Evolutionary conservation across 345 rosid species (phyloP), one percentile per base, ranked within the genome.

Genomic region (Arabidopsis suecica): DNA sequence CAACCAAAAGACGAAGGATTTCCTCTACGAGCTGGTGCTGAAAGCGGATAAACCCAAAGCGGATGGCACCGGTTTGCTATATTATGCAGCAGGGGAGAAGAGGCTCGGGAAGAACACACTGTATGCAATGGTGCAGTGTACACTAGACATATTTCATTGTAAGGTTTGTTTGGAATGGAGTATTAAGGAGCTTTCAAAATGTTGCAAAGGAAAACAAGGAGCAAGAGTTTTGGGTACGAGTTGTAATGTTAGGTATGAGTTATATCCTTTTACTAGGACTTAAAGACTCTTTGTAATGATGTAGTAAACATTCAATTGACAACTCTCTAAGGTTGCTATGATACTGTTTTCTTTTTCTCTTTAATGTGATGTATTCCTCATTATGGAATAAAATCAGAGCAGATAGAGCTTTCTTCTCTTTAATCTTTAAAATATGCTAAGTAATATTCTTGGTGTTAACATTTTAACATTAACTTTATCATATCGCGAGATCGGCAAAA

Each of bases 51-150:
- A 47, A 16, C 51, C 51, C 9, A 47, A 47, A 47, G 51, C 51
- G 3, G 51, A 47, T 7, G 51, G 51, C 4, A 47, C 22, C 22
- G 51, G 51, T 12, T 47, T 47, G 22, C 51, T 47, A 16, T 47
- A 47, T 47, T 47, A 47, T 2, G 51, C 51, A 9, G 22, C 51
- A 2, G 51, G 9, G 9, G 22, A n/a, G 22, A 47, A 47, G 51
- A 6, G 2, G 22, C 51, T 47, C 22, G 51, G 9, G 51, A 47
- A n/a, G 20, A 47, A n/a, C 3, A 47, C 6, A 47, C 3, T 47
- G 51, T 47, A 47, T 47, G 51, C 51, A n/a, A 47, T 47, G 51
- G 51, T 47, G 51, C 62, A 57, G 10, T 57, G 62, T 57, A n/a
- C 41, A 4, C 2, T 23, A 42, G 34, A 28, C 51, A 11, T 14